phyloP scores from a whole-genome alignment of 164 flowering plant species.

The Aristolochia contorta region DNA sequence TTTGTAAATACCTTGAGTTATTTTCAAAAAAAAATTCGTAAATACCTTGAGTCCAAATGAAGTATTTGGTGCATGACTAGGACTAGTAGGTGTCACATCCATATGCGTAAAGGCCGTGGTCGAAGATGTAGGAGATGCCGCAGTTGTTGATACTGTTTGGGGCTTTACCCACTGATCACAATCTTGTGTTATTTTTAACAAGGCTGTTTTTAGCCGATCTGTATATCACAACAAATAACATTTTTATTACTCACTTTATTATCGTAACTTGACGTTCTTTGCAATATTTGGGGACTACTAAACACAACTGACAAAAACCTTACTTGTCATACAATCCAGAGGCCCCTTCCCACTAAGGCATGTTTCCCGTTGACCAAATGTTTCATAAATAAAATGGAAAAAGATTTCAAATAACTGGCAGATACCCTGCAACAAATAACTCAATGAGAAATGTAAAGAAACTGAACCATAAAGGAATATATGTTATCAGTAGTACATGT shows the following conservation, averaged over 20 bases:
- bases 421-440: slow-evolving; percentile 59
- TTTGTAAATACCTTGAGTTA: slow-evolving; percentile 64
- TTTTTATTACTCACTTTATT: no score
- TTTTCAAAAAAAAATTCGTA: no score
- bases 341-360: slow-evolving; percentile 46
- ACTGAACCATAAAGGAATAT: neutral
- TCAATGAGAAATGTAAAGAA: slow-evolving; percentile 24
- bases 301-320: neutral
- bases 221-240: neutral
- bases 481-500: neutral
- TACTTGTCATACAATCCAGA: slow-evolving; percentile 43
- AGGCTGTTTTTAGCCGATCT: slow-evolving; percentile 76
- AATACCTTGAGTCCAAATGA: slow-evolving; percentile 86
- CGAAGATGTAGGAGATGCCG: slow-evolving; percentile 38
- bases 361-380: slow-evolving; percentile 60
- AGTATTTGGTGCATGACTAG: slow-evolving; percentile 33
- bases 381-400: slow-evolving; percentile 60
- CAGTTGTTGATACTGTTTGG: slow-evolving; percentile 24
- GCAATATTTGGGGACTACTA: neutral
- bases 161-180: slow-evolving; percentile 84
- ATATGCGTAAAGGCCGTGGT: slow-evolving; percentile 32
- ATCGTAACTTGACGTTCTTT: no score
- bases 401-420: slow-evolving; percentile 88
- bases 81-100: slow-evolving; percentile 73
- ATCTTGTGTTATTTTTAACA: slow-evolving; percentile 74